Conservation (phyloP, 2,329 filamentous ascomycete species). For the Penicillium sp. region DNA sequence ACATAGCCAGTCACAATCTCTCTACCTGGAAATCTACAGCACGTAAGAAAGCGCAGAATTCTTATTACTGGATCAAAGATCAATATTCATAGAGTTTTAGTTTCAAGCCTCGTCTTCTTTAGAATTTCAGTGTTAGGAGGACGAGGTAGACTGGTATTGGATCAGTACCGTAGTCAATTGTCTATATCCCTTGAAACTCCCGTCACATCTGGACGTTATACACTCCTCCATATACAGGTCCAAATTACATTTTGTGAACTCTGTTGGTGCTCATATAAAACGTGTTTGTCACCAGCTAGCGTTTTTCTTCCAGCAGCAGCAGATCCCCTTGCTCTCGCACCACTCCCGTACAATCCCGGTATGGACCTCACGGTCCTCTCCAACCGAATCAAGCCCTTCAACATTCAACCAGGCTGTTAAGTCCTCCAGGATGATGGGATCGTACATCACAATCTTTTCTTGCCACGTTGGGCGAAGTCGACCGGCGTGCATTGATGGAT, state of each 20-base stretch:
- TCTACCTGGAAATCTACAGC: no score
- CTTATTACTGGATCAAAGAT: no score
- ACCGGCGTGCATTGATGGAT: slow-evolving; percentile 33
- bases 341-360: slow-evolving; percentile 73
- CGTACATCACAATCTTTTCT: slow-evolving; percentile 91
- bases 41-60: no score
- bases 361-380: slow-evolving; percentile 64
- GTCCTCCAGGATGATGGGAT: slow-evolving; percentile 85
- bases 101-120: no score
- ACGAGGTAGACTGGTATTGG: neutral
- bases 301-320: slow-evolving; percentile 66
- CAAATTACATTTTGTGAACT: neutral
- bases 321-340: slow-evolving; percentile 85
- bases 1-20: no score
- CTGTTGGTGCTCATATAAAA: neutral
- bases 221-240: neutral
- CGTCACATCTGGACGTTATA: neutral
- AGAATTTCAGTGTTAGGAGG: neutral
- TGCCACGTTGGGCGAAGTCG: slow-evolving; percentile 65
- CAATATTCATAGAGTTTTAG: no score
- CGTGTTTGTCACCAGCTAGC: slow-evolving; percentile 9
- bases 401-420: slow-evolving; percentile 78
- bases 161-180: neutral
- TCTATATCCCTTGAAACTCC: neutral
- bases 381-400: slow-evolving; percentile 61